A percentile compares a stretch with the other conserved stretches of the same genome.
Evolutionary conservation across 2,329 filamentous ascomycete species (phyloP).

Genomic region (Penicillium griseofulvum): DNA sequence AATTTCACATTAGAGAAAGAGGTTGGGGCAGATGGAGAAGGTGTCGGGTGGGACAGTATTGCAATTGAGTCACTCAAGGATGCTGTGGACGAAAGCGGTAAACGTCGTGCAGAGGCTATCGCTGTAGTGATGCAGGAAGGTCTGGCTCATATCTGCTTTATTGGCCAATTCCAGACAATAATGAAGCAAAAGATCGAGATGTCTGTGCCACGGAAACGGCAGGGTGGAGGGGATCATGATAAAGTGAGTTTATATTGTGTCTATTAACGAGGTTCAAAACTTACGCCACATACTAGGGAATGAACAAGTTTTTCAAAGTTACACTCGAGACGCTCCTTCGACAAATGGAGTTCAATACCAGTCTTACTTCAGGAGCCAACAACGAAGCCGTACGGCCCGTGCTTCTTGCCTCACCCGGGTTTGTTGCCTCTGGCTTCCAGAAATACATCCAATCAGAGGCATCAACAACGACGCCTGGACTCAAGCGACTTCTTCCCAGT

Average conservation of each 20-base stretch:
- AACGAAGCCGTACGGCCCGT: constrained; percentile 56
- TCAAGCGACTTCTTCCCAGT: constrained; percentile 66
- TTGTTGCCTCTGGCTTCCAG: constrained; percentile 77
- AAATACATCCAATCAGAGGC: constrained; percentile 65
- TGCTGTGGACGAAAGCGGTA: constrained; percentile 65
- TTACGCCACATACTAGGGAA: constrained; percentile 47
- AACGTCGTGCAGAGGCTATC: constrained; percentile 76
- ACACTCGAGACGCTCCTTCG: constrained; percentile 72
- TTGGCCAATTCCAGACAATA: constrained; percentile 51
- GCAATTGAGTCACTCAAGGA: constrained; percentile 75
- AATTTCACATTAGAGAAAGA: constrained; percentile 86
- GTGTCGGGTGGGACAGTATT: constrained; percentile 80
- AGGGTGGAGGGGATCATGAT: constrained; percentile 49
- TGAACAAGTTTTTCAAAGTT: constrained; percentile 75
- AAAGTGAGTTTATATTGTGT: constrained; percentile 33
- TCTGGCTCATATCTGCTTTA: constrained; percentile 51
- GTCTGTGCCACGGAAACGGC: constrained; percentile 48
- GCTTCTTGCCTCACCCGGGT: constrained; percentile 84
- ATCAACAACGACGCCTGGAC: constrained; percentile 56
- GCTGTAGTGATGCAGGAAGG: constrained; percentile 90
- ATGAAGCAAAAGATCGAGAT: constrained; percentile 50
- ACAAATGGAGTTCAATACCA: constrained; percentile 68
- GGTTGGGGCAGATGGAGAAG: constrained; percentile 47
- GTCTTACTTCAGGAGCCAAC: constrained; percentile 37
- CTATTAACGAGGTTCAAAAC: neutral